phyloP scores from a whole-genome alignment of 768 basidiomycete genomes.

The Pleurotus ostreatus region DNA sequence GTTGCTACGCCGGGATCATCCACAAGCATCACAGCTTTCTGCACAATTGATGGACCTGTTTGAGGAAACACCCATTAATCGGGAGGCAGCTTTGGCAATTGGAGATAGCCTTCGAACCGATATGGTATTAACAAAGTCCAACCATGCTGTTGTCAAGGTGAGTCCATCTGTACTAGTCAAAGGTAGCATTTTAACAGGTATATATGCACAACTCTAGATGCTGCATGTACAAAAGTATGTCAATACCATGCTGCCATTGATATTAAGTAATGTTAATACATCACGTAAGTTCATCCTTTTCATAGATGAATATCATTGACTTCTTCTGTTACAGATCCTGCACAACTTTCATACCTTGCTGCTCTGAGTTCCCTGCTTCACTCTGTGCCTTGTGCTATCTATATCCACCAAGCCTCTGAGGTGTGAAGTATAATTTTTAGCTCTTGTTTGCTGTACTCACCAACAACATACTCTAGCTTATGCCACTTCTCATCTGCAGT shows the following conservation, averaged over 20 bases:
- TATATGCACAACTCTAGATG: slow-evolving; percentile 39
- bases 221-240: slow-evolving; percentile 76
- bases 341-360: slow-evolving; percentile 70
- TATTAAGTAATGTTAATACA: slow-evolving; percentile 64
- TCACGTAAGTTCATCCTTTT: slow-evolving; percentile 36
- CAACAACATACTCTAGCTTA: slow-evolving; percentile 49
- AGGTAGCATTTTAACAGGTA: neutral
- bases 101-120: slow-evolving; percentile 65
- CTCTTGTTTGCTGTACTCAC: neutral
- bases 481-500: slow-evolving; percentile 84
- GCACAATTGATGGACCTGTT: slow-evolving; percentile 70
- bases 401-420: slow-evolving; percentile 60
- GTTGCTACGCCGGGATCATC: slow-evolving; percentile 71
- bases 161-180: slow-evolving; percentile 13
- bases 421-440: slow-evolving; percentile 29
- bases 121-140: slow-evolving; percentile 65
- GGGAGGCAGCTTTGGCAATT: slow-evolving; percentile 73
- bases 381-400: slow-evolving; percentile 73
- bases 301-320: neutral
- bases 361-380: slow-evolving; percentile 81
- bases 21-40: slow-evolving; percentile 49
- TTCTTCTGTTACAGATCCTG: slow-evolving; percentile 36
- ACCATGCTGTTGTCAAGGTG: slow-evolving; percentile 78
- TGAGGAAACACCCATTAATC: slow-evolving; percentile 56
- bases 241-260: slow-evolving; percentile 62